These are phyloP conservation scores for Excoecaria cochinchinensis DNA, from an alignment of 345 rosid genomes.

Conservation along the genomic window DNA sequence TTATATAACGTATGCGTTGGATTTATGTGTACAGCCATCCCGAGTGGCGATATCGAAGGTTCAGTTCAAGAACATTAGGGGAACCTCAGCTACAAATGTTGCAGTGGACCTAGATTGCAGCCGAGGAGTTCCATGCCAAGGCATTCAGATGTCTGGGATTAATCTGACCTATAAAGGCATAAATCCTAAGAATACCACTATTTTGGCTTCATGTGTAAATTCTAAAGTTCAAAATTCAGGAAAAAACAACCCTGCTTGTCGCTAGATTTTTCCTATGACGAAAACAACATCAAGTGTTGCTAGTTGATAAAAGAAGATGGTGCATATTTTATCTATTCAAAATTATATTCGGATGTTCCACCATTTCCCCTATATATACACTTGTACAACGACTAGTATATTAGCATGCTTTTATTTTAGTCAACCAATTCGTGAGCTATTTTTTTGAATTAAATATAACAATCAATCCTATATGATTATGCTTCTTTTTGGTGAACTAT, in stretches of 20 bases:
- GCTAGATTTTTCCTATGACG: not conserved
- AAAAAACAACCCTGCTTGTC: not conserved
- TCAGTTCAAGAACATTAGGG: not conserved
- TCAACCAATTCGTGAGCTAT: too few relatives aligned
- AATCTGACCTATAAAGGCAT: not conserved
- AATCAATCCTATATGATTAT: too few relatives aligned
- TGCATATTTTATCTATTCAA: too few relatives aligned
- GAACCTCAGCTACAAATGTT: not conserved
- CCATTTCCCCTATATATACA: too few relatives aligned
- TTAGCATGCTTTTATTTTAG: too few relatives aligned
- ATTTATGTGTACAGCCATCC: not conserved
- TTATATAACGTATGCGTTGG: too few relatives aligned
- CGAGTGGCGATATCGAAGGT: not conserved
- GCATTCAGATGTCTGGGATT: not conserved
- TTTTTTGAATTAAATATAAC: too few relatives aligned
- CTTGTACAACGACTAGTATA: too few relatives aligned
- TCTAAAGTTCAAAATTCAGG: not conserved
- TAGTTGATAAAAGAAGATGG: too few relatives aligned
- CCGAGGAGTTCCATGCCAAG: not conserved
- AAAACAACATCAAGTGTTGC: too few relatives aligned
- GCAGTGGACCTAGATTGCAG: not conserved
- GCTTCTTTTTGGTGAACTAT: too few relatives aligned
- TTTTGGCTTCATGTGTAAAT: constrained; percentile 3
- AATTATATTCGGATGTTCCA: too few relatives aligned
- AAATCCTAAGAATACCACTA: not conserved